phyloP scores from a whole-genome alignment of 192 early-diverging fungal species.

The Podochytrium sp. region DNA sequence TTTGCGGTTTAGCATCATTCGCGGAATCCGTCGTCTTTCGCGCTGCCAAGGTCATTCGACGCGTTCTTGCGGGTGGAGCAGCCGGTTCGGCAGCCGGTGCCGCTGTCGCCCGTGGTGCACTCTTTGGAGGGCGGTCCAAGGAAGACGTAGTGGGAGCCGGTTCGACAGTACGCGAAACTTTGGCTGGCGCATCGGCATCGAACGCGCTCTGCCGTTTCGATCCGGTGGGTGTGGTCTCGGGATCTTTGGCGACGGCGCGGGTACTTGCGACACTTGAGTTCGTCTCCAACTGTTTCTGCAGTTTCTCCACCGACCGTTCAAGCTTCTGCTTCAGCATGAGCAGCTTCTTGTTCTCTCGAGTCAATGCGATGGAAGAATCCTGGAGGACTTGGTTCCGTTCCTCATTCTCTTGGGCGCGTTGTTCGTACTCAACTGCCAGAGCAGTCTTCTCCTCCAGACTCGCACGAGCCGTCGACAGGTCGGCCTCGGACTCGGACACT shows the following conservation, averaged over 20 bases:
- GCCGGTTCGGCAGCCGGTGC: background rate
- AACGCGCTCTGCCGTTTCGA: slow-evolving; percentile 3
- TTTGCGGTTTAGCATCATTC: background rate
- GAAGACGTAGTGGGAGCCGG: background rate
- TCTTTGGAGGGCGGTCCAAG: background rate
- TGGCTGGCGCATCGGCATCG: background rate
- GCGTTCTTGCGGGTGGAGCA: background rate
- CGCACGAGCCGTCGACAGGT: background rate
- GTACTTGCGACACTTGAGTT: background rate
- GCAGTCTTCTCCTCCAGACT: background rate
- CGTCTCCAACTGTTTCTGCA: slow-evolving; percentile 8
- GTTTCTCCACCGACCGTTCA: background rate
- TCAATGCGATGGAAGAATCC: background rate
- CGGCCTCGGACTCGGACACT: background rate
- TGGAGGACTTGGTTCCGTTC: slow-evolving; percentile 19
- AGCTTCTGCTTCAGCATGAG: background rate
- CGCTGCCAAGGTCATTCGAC: background rate
- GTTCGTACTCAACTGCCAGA: background rate
- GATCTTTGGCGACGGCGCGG: background rate
- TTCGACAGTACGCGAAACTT: background rate
- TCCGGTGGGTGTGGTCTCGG: slow-evolving; percentile 3
- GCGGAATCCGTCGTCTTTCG: background rate
- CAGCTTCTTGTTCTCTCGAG: slow-evolving; percentile 24
- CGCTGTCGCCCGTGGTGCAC: background rate
- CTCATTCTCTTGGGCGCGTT: slow-evolving; percentile 16